These are phyloP conservation scores for Amaranthus hypochondriacus DNA, from an alignment of 148 eudicot species.

Conservation along the genomic window DNA sequence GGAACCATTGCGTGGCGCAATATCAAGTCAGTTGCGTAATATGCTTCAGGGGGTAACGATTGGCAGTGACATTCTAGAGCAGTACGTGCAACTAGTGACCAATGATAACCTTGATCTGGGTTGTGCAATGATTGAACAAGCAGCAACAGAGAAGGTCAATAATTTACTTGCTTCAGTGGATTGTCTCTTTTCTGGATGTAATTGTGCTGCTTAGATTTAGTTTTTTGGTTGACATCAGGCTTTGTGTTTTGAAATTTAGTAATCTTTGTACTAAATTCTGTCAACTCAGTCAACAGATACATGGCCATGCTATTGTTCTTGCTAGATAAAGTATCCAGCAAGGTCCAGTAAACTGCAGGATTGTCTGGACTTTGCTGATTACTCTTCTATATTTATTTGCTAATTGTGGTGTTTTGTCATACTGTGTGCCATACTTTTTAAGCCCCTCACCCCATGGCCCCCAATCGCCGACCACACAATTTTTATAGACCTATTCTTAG, in stretches of 20 bases:
- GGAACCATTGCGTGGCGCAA: slow-evolving; percentile 89
- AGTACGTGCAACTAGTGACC: slow-evolving; percentile 66
- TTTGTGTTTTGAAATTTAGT: not conserved
- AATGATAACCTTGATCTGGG: slow-evolving; percentile 94
- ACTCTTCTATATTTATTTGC: not conserved
- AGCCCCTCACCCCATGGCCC: too few species aligned
- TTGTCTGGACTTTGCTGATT: not conserved
- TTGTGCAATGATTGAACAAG: slow-evolving; percentile 81
- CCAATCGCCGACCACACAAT: too few species aligned
- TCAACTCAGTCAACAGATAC: too few species aligned
- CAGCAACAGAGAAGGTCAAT: slow-evolving; percentile 87
- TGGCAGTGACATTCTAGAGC: slow-evolving; percentile 57
- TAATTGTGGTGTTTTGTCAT: too few species aligned
- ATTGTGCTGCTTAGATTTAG: not conserved
- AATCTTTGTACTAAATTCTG: too few species aligned
- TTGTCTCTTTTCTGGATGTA: not conserved
- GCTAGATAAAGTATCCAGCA: not conserved
- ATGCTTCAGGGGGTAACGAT: slow-evolving; percentile 57
- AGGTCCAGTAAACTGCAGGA: not conserved
- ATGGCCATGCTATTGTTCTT: not conserved
- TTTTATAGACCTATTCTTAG: too few species aligned
- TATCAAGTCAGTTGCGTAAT: slow-evolving; percentile 67
- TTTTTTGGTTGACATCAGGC: not conserved
- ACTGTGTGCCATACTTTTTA: too few species aligned
- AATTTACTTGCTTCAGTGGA: slow-evolving; percentile 22